Conservation (phyloP, 495 filamentous ascomycete genomes). For the Neurospora sp. region DNA sequence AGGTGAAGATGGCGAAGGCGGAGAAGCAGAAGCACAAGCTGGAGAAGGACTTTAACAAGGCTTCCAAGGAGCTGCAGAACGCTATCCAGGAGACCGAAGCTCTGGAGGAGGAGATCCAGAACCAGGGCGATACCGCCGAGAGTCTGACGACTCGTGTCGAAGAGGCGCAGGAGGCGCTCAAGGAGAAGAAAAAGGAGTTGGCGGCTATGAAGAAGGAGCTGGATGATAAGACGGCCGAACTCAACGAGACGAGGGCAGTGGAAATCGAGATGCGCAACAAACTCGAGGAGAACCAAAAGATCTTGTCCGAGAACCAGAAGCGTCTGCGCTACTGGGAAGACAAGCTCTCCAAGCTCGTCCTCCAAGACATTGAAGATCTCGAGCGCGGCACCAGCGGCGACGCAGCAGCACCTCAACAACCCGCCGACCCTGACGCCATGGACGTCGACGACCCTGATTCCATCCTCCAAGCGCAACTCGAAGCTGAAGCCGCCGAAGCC, state of each 20-base stretch:
- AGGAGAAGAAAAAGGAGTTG: slow-evolving; percentile 71
- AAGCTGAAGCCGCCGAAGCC: slow-evolving; percentile 15
- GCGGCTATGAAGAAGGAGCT: slow-evolving; percentile 71
- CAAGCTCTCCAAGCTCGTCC: slow-evolving; percentile 66
- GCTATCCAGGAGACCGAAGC: slow-evolving; percentile 61
- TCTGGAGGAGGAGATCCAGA: slow-evolving; percentile 64
- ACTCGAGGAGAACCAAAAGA: slow-evolving; percentile 90
- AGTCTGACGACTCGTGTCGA: slow-evolving; percentile 66
- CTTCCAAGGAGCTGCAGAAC: slow-evolving; percentile 65
- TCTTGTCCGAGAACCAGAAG: slow-evolving; percentile 77
- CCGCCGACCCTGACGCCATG: slow-evolving; percentile 11
- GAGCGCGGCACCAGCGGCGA: slow-evolving; percentile 13
- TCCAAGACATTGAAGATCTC: slow-evolving; percentile 72
- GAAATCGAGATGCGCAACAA: slow-evolving; percentile 99
- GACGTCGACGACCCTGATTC: slow-evolving; percentile 17
- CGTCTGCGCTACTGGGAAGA: slow-evolving; percentile 76
- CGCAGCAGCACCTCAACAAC: background rate
- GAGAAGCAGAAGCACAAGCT: slow-evolving; percentile 87
- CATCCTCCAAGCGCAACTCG: slow-evolving; percentile 11
- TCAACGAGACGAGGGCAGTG: slow-evolving; percentile 80
- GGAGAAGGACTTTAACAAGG: slow-evolving; percentile 64
- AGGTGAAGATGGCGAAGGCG: slow-evolving; percentile 77
- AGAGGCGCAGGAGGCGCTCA: slow-evolving; percentile 73
- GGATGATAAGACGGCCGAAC: slow-evolving; percentile 73
- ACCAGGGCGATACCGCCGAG: slow-evolving; percentile 64